Evolutionary conservation across 305 asterid genomes (phyloP), one percentile per base, ranked within the genome.

Genomic region (Rubia balearica): DNA sequence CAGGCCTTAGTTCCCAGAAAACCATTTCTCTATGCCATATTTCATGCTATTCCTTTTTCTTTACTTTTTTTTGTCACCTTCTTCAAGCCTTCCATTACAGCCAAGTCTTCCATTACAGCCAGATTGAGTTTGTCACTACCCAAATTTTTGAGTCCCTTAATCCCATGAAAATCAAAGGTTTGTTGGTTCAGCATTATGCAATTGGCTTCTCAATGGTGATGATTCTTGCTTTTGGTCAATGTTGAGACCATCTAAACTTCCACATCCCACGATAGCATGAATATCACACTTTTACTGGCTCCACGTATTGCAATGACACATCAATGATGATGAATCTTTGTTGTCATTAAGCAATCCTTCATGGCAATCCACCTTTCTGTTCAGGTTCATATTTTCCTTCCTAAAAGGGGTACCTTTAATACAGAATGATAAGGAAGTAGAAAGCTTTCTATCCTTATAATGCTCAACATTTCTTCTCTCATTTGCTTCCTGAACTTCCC

Each of bases 401-500:
- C 61, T 78, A 22, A 13, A 30, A 4, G 60, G 46, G 56, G 48
- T 36, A 36, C 40, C 40, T 36, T 36, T 36, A 36, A 36, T 45
- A 30, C 21, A 53, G 24, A 38, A 66, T 33, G 41, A 27, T 24
- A 30, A 27, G 67, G 7, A 49, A 38, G 57, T n/a, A 43, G 43
- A 22, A 22, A 38, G 51, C 40, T 41, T 65, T 64, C 40, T 40
- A 36, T 36, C 40, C 16, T 71, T 77, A 55, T 17, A 21, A 19
- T 65, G 61, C 71, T 67, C 78, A 36, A 71, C 3, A 51, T 65
- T 80, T 63, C 75, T 81, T 65, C 82, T 65, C 68, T 77, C 83
- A 77, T 81, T 85, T 27, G 96, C 95, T 83, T 89, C 96, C 75
- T 81, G 83, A 68, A 93, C 90, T 83, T 89, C 97, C 78, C 77